These are phyloP conservation scores for Mortierella sp. DNA, from an alignment of 371 early-diverging fungal species.

Conservation along the genomic window DNA sequence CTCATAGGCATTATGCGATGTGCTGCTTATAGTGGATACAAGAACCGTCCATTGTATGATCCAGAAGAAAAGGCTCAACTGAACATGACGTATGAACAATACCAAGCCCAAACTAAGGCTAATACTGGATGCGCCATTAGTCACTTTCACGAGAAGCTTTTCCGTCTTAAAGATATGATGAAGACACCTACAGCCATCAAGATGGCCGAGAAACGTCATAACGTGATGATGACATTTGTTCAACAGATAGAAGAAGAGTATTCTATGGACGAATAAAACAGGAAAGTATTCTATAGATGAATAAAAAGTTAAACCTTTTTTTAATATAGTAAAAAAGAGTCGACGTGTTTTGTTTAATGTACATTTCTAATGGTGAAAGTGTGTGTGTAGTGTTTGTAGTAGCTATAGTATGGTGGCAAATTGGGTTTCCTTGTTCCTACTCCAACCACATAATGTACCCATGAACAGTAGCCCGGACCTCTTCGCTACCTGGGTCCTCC, in stretches of 20 bases:
- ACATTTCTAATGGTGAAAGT: conserved; percentile 5
- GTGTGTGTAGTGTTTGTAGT: not conserved
- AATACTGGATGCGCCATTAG: conserved; percentile 68
- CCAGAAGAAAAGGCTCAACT: conserved; percentile 62
- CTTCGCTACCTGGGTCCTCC: conserved; percentile 86
- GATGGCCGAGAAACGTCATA: conserved; percentile 68
- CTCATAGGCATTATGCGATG: conserved; percentile 73
- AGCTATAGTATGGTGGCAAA: not conserved
- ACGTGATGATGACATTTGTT: conserved; percentile 67
- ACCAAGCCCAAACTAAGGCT: conserved; percentile 61
- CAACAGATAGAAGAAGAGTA: conserved; percentile 65
- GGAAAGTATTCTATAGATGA: not conserved
- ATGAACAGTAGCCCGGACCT: conserved; percentile 87
- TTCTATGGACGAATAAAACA: conserved; percentile 51
- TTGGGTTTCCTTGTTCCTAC: not conserved
- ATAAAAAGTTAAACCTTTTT: not conserved
- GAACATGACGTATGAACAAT: conserved; percentile 69
- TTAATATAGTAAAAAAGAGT: not conserved
- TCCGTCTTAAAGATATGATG: conserved; percentile 70
- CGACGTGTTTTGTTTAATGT: conserved; percentile 1
- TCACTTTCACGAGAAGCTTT: conserved; percentile 82
- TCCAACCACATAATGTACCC: conserved; percentile 66
- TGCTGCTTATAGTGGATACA: conserved; percentile 80
- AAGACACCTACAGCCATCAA: conserved; percentile 64
- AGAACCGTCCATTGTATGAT: conserved; percentile 70